Conservation (phyloP, 2,329 filamentous ascomycete species). For the Colletotrichum liaoningense region DNA sequence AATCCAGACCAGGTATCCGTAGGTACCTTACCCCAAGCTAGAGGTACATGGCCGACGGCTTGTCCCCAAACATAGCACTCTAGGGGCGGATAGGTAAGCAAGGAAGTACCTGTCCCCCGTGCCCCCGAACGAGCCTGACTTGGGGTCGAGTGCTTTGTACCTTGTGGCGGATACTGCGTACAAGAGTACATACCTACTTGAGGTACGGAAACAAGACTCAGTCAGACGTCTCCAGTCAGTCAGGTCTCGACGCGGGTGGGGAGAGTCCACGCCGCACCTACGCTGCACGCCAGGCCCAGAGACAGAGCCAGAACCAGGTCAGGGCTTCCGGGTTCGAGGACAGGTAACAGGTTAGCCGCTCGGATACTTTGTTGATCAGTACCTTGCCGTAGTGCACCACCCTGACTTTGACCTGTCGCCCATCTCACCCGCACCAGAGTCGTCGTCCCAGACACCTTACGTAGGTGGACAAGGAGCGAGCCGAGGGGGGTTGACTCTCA, state of each 20-base stretch:
- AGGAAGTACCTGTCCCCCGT: slow-evolving; percentile 10
- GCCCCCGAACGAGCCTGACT: slow-evolving; percentile 13
- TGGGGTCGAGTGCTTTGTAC: not conserved
- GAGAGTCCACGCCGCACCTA: slow-evolving; percentile 25
- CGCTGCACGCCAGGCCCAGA: slow-evolving; percentile 26
- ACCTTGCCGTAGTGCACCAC: slow-evolving; percentile 10
- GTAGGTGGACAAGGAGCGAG: slow-evolving; percentile 9
- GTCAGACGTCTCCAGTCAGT: slow-evolving; percentile 29
- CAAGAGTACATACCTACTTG: too few species aligned
- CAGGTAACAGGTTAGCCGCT: slow-evolving; percentile 8
- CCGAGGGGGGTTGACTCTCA: slow-evolving; percentile 1
- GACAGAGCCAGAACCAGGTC: slow-evolving; percentile 33
- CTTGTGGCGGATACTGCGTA: too few species aligned
- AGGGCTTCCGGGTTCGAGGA: slow-evolving; percentile 31
- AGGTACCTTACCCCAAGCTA: not conserved
- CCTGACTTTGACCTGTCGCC: not conserved
- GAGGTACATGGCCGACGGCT: not conserved
- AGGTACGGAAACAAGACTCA: slow-evolving; percentile 12
- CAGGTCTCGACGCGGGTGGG: slow-evolving; percentile 28
- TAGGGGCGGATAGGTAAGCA: slow-evolving; percentile 7
- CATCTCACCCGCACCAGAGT: not conserved
- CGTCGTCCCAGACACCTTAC: not conserved
- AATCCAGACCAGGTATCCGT: not conserved
- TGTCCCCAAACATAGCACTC: not conserved
- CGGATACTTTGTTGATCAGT: slow-evolving; percentile 29